phyloP scores from a whole-genome alignment of 176 grass and related monocot species.

The Areca catechu region DNA sequence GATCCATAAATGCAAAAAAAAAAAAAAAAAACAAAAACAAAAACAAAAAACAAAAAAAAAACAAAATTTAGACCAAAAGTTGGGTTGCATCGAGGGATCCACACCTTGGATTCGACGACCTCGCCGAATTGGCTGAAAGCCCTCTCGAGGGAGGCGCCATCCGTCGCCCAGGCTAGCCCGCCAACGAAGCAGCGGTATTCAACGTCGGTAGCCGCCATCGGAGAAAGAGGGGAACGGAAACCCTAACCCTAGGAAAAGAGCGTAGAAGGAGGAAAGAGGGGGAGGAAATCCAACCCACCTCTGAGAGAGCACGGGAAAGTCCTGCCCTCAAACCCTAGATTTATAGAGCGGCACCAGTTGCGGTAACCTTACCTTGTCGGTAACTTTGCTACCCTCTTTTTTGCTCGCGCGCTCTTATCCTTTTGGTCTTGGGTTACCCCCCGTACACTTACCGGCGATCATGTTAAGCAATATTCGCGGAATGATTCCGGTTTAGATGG shows the following conservation, averaged over 20 bases:
- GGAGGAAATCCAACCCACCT: constrained; percentile 94
- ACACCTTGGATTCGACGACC: constrained; percentile 81
- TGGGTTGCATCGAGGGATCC: background rate
- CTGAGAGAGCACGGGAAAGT: constrained; percentile 48
- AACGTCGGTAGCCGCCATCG: constrained; percentile 51
- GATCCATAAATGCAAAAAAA: background rate
- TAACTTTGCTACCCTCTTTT: no score
- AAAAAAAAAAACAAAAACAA: background rate
- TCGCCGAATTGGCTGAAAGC: constrained; percentile 75
- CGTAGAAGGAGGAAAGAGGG: constrained; percentile 11
- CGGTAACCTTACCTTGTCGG: no score
- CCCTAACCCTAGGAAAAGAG: constrained; percentile 25
- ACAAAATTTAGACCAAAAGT: background rate
- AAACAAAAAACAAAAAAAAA: no score
- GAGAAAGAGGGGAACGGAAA: constrained; percentile 4
- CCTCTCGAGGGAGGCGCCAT: constrained; percentile 51
- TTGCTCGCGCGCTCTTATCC: no score
- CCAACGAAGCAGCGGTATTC: constrained; percentile 96
- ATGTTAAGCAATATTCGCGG: no score
- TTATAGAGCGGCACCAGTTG: constrained; percentile 34
- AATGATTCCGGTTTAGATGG: no score
- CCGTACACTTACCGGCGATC: no score
- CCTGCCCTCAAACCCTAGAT: background rate
- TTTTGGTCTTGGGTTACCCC: no score
- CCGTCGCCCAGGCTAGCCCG: constrained; percentile 90